These are phyloP conservation scores for Madurella fahalii DNA, from an alignment of 2,329 filamentous ascomycete genomes.

Conservation along the genomic window DNA sequence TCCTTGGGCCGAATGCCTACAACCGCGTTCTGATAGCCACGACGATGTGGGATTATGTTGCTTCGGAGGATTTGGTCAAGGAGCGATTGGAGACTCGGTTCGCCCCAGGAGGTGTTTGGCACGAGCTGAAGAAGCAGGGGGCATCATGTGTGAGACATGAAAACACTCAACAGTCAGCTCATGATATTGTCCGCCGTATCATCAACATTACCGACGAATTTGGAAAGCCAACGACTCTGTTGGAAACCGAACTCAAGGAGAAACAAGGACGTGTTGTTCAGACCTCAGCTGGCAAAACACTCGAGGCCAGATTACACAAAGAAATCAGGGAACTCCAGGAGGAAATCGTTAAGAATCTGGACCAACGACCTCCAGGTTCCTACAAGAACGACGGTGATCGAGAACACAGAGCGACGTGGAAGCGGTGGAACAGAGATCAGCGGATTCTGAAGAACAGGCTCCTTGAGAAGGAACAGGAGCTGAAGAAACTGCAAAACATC, in stretches of 20 bases:
- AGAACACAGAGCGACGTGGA: background rate
- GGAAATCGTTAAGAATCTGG: background rate
- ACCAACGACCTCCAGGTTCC: background rate
- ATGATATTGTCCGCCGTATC: background rate
- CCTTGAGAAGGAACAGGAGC: background rate
- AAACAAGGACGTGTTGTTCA: background rate
- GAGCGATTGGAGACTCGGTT: too few relatives aligned
- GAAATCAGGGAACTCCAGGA: background rate
- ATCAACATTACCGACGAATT: background rate
- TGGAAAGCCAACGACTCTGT: background rate
- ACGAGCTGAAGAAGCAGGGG: background rate
- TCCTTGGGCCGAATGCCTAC: background rate
- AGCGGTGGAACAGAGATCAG: background rate
- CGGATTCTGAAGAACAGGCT: background rate
- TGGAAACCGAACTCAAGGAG: background rate
- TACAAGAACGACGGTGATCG: background rate
- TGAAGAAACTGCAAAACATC: background rate
- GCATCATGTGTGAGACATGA: background rate
- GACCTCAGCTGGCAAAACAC: background rate
- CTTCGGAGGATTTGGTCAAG: background rate
- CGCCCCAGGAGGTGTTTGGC: background rate
- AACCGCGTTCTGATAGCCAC: background rate
- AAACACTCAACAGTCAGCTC: constrained; percentile 2
- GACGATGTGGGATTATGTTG: constrained; percentile 3
- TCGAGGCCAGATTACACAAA: background rate